Base-by-base conservation (phyloP, 2,329 filamentous ascomycete genomes). In the Sphaerulina populicola region DNA sequence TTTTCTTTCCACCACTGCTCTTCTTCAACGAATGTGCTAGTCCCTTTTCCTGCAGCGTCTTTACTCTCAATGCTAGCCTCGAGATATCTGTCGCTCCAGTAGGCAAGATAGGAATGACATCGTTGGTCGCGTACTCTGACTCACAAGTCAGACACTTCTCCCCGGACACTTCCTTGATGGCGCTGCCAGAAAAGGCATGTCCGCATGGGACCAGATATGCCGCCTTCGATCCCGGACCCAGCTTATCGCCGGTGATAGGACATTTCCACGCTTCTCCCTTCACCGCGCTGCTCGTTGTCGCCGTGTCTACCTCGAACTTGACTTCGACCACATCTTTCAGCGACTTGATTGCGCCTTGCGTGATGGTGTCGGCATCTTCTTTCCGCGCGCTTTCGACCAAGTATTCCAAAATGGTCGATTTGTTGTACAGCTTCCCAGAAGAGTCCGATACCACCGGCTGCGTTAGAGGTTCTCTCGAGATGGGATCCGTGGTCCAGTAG, bases 151-250 rank as follows among this genome's bases (percentile, higher is more conserved):
- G 64, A 60, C 81, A 84, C 57, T 72, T 75, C 57, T 86, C 83
- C 2, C 72, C 77, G 21, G 76, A 75, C n/a, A 67, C 66, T 52
- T 68, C 66, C 59, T 83, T 86, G 58, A 97, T 83, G 6, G 89
- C 88, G 47, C 82, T 81, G 55, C 94, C 89, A 0, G 88, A 84
- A 69, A 97, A 97, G 0, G 88, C 90, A 73, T 98, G 94, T 0
- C 93, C 94, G 63, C 93, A 98, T 0, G 93, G 93, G 4, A 97
- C 87, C 2, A 98, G 64, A 63, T 97, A 98, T 1, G 94, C 88
- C 0, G 88, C 78, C 68, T 85, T 91, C 12, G 84, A 82, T 4
- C 77, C 76, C 0, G 89, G 82, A 0, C 93, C 93, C 21, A 98
- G 71, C 66, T 86, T 83, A 66, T 94, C 94, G 62, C 86, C 80